phyloP scores from a whole-genome alignment of 1,139 yeast species.

The Blastobotrys elegans region DNA sequence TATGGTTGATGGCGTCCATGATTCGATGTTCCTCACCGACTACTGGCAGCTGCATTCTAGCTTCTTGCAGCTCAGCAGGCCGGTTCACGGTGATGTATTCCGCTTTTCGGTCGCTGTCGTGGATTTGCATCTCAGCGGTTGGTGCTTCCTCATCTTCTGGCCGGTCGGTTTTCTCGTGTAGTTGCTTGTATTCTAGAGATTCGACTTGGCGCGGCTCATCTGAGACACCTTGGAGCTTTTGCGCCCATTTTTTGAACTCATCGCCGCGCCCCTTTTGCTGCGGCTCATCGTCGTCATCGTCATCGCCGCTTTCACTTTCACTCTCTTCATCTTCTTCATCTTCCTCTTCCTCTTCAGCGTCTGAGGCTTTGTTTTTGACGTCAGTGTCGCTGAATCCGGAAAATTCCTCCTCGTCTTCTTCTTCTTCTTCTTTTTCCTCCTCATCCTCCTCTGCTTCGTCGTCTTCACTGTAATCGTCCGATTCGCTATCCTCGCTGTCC shows the following conservation, averaged over 20 bases:
- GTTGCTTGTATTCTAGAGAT: slow-evolving; percentile 30
- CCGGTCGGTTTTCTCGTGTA: slow-evolving; percentile 33
- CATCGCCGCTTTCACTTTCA: slow-evolving; percentile 12
- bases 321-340: slow-evolving; percentile 9
- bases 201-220: slow-evolving; percentile 22
- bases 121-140: slow-evolving; percentile 48
- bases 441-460: slow-evolving; percentile 14
- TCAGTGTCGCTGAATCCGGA: slow-evolving; percentile 21
- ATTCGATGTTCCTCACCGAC: slow-evolving; percentile 86
- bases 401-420: slow-evolving; percentile 17
- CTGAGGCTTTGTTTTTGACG: slow-evolving; percentile 15
- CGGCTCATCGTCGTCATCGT: slow-evolving; percentile 27
- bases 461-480: background rate
- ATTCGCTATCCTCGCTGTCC: background rate
- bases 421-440: slow-evolving; percentile 16
- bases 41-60: slow-evolving; percentile 76
- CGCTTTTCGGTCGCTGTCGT: slow-evolving; percentile 53
- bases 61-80: slow-evolving; percentile 56
- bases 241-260: slow-evolving; percentile 53
- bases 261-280: slow-evolving; percentile 37
- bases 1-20: slow-evolving; percentile 94
- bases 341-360: slow-evolving; percentile 17
- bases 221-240: slow-evolving; percentile 29
- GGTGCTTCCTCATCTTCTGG: slow-evolving; percentile 34
- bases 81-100: slow-evolving; percentile 66